Evolutionary conservation across 345 rosid genomes (phyloP).

Genomic region (Salix udensis): DNA sequence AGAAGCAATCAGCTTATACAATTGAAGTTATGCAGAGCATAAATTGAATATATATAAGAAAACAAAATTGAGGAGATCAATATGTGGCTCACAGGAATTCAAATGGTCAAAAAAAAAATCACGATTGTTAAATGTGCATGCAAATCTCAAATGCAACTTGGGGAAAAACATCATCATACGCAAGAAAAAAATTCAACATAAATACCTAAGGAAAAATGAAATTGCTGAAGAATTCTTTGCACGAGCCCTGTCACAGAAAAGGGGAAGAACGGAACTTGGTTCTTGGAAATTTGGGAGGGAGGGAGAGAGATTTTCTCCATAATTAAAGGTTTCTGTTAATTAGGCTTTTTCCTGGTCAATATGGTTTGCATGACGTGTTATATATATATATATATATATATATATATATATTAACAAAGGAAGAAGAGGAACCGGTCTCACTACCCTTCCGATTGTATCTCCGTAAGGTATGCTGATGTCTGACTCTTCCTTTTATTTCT

Average conservation of each 20-base stretch:
- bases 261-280: background rate
- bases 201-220: background rate
- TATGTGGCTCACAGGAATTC: no score
- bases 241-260: background rate
- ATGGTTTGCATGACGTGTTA: no score
- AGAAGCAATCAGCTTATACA: background rate
- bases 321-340: background rate
- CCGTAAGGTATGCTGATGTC: conserved; percentile 14
- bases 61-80: no score
- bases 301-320: background rate
- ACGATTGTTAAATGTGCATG: background rate
- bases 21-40: background rate
- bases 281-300: background rate
- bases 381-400: no score
- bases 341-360: background rate
- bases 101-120: background rate
- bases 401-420: background rate
- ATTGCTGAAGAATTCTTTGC: background rate
- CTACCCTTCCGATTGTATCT: conserved; percentile 9
- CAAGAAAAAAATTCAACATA: no score
- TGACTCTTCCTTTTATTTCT: background rate
- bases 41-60: no score
- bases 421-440: conserved; percentile 8
- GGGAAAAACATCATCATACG: background rate
- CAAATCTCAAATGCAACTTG: background rate